Evolutionary conservation across 2,329 filamentous ascomycete species (phyloP).

Genomic region (Eurotiales sp.): DNA sequence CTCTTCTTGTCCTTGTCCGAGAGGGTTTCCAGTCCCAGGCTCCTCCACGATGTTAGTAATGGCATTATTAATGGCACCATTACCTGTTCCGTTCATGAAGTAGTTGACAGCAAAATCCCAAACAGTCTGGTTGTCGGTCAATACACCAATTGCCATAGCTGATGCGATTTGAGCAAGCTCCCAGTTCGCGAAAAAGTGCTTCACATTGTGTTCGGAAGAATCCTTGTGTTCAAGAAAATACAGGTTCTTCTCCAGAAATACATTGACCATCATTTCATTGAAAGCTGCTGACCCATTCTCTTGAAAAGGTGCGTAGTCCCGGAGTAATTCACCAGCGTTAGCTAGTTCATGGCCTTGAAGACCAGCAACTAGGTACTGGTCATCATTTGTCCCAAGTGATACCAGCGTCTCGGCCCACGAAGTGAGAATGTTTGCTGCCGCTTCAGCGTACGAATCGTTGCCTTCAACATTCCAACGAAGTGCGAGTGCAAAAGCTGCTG

Average conservation of each 20-base stretch:
- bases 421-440: neutral
- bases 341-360: conserved; percentile 14
- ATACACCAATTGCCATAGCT: conserved; percentile 13
- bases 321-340: conserved; percentile 14
- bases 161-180: conserved; percentile 13
- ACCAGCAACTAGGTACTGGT: conserved; percentile 15
- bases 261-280: neutral
- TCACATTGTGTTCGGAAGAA: conserved; percentile 11
- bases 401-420: neutral
- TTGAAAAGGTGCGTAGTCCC: conserved; percentile 10
- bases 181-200: conserved; percentile 14
- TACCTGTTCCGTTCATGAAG: conserved; percentile 13
- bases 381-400: conserved; percentile 6
- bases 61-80: conserved; percentile 11
- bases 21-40: conserved; percentile 6
- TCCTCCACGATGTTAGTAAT: conserved; percentile 11
- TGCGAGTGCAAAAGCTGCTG: conserved; percentile 11
- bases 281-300: neutral
- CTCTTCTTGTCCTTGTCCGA: conserved; percentile 13
- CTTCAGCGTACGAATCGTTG: conserved; percentile 9
- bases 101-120: conserved; percentile 14
- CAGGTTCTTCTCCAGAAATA: neutral
- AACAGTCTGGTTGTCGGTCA: conserved; percentile 14
- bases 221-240: neutral
- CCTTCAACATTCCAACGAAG: conserved; percentile 13